Evolutionary conservation across 2,329 filamentous ascomycete species (phyloP), one percentile per base, ranked within the genome.

Genomic region (Sporothrix globosa): DNA sequence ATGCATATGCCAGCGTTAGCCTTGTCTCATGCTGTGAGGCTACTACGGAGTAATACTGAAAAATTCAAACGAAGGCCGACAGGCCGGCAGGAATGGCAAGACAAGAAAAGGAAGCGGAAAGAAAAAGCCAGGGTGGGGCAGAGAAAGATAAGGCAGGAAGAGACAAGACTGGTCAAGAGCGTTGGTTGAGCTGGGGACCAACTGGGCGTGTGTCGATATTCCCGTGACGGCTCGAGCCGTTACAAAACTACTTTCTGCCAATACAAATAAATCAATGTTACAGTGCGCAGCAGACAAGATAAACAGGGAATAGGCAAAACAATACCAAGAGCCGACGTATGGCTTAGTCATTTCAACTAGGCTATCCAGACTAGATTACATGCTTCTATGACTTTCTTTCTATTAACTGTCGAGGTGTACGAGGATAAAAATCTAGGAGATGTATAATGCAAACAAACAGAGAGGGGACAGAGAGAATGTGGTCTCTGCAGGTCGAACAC

Each of bases 201-300:
- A 27, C 4, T 44, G 39, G 39, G 58, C 44, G 60, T 50, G 60
- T 48, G 24, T 65, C 41, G n/a, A 48, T 21, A 67, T 52, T 39
- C 19, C 46, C 63, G 63, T 53, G 7, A 39, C 63, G 63, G 63
- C 63, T 67, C 63, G 63, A 67, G 46, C 63, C 63, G 63, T 52
- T 48, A 41, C 14, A 30, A 65, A 6, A 30, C 60, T 48, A 50
- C 19, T 17, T n/a, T 39, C 27, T 30, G 27, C 27, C 0, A 30
- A 30, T 27, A 7, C n/a, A 34, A 61, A 30, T 4, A 4, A 30
- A 30, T 30, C 27, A 30, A 30, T 30, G 27, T 30, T 30, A 30
- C 27, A 30, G 27, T 30, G 27, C 27, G 5, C 27, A 4, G 5
- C 27, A 30, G 39, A 9, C 4, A 24, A 17, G 13, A 27, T 3